These are phyloP conservation scores for Chytridium lagenaria DNA, from an alignment of 371 early-diverging fungal species.

Conservation along the genomic window DNA sequence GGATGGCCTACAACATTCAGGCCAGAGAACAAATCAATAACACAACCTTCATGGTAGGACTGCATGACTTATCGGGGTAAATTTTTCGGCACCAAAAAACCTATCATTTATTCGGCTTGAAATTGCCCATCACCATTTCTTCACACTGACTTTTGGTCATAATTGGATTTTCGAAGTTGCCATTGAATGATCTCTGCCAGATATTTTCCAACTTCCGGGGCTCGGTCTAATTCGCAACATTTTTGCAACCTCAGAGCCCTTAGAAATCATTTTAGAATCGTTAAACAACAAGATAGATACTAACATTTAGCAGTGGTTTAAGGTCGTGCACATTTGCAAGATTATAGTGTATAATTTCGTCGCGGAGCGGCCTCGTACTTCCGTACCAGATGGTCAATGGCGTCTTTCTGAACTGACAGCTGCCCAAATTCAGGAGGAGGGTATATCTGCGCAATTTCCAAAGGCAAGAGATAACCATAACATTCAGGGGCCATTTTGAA, in stretches of 20 bases:
- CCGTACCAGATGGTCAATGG: neutral
- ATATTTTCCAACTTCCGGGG: constrained; percentile 60
- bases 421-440: too few relatives aligned
- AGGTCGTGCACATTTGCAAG: constrained; percentile 63
- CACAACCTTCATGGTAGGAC: too few relatives aligned
- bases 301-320: constrained; percentile 71
- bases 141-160: too few relatives aligned
- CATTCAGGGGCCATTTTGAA: constrained; percentile 69
- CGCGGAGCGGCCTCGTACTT: constrained; percentile 23
- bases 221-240: constrained; percentile 71
- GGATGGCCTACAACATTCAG: too few relatives aligned
- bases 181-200: constrained; percentile 70
- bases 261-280: neutral
- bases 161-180: constrained; percentile 64
- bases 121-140: too few relatives aligned
- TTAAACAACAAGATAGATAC: constrained; percentile 3
- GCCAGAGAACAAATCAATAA: too few relatives aligned
- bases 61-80: too few relatives aligned
- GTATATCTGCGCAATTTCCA: too few relatives aligned
- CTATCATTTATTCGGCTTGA: too few relatives aligned
- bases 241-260: constrained; percentile 67
- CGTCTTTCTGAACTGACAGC: too few relatives aligned
- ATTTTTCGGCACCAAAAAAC: too few relatives aligned
- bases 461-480: constrained; percentile 60
- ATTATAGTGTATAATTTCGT: constrained; percentile 25